A percentile compares a stretch with the other conserved stretches of the same genome.
Evolutionary conservation across 2,329 filamentous ascomycete genomes (phyloP).

Genomic region (Akanthomyces muscarius): DNA sequence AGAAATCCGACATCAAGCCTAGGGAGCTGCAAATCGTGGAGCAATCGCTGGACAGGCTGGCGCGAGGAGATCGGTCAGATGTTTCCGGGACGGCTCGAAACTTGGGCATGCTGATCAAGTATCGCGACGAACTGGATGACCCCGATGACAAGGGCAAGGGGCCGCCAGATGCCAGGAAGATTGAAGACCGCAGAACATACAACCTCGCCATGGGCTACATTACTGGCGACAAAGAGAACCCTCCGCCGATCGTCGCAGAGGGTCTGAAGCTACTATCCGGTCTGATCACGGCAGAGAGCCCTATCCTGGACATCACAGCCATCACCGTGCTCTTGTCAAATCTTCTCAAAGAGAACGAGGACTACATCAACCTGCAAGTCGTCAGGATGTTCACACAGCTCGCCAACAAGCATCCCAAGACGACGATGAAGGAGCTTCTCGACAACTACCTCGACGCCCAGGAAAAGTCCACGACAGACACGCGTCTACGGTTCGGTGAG

Average conservation of each 20-base stretch:
- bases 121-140: conserved; percentile 51
- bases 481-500: conserved; percentile 65
- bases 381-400: conserved; percentile 63
- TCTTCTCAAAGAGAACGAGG: conserved; percentile 62
- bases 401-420: conserved; percentile 57
- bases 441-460: conserved; percentile 64
- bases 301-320: conserved; percentile 63
- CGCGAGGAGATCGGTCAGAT: conserved; percentile 33
- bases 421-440: conserved; percentile 58
- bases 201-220: conserved; percentile 62
- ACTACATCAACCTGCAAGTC: conserved; percentile 67
- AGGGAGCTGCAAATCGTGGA: conserved; percentile 44
- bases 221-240: conserved; percentile 52
- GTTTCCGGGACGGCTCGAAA: conserved; percentile 53
- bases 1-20: conserved; percentile 42
- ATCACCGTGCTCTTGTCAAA: conserved; percentile 60
- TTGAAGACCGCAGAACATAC: conserved; percentile 60
- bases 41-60: conserved; percentile 43
- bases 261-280: conserved; percentile 57
- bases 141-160: conserved; percentile 34
- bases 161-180: conserved; percentile 41
- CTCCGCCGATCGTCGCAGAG: conserved; percentile 63
- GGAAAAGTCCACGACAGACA: conserved; percentile 57
- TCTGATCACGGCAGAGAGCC: conserved; percentile 52
- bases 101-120: conserved; percentile 51